Conservation (phyloP, 208 protist genomes). For the Porcisia deanei region DNA sequence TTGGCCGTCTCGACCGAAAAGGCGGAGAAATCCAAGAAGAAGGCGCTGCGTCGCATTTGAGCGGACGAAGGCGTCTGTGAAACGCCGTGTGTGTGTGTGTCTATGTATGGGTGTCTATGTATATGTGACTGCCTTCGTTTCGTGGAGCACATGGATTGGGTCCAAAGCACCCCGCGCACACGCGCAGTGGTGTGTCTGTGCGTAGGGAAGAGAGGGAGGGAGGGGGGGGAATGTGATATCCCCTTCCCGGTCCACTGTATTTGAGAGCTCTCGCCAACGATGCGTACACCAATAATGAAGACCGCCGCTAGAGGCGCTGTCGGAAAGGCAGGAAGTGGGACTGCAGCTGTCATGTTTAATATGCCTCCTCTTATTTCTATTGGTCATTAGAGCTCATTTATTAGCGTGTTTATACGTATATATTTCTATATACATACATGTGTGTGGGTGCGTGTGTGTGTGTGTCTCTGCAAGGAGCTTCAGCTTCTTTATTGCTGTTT, state of each 20-base stretch:
- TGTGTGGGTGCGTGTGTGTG: not conserved
- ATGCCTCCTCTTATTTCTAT: no score
- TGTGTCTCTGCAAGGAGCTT: not conserved
- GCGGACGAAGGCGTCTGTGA: not conserved
- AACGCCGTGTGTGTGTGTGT: not conserved
- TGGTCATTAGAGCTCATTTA: no score
- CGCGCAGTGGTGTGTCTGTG: not conserved
- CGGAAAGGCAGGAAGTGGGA: no score
- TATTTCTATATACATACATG: not conserved
- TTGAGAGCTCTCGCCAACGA: no score
- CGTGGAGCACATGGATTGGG: not conserved
- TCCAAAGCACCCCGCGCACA: not conserved
- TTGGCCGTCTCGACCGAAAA: conserved; percentile 14
- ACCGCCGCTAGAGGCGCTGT: no score
- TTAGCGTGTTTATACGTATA: not conserved
- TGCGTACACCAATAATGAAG: no score
- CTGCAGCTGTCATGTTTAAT: no score
- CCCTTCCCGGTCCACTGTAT: not conserved
- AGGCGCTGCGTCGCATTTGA: conserved; percentile 28
- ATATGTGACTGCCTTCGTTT: not conserved
- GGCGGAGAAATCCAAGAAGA: conserved; percentile 32
- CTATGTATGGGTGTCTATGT: not conserved
- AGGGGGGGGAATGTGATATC: not conserved
- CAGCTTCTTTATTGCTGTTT: no score
- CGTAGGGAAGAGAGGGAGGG: not conserved